Conservation (phyloP, 345 rosid genomes). For the Rhodamnia rubescens region DNA sequence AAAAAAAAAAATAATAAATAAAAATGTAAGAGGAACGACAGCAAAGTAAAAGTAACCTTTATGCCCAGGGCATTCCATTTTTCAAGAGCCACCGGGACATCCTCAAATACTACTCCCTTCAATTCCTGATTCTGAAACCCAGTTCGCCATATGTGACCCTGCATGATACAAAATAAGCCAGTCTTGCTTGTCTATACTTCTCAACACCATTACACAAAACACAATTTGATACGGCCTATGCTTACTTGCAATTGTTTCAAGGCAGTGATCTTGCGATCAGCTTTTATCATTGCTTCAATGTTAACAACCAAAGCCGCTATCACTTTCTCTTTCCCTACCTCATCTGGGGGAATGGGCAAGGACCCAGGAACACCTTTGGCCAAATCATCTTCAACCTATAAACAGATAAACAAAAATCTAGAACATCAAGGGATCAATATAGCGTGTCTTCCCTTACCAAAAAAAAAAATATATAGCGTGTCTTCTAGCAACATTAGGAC, state of each 20-base stretch:
- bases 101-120: constrained; percentile 71
- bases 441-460: not conserved
- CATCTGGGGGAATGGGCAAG: constrained; percentile 57
- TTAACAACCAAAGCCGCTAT: constrained; percentile 80
- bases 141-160: constrained; percentile 98
- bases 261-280: constrained; percentile 92
- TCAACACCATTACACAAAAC: not conserved
- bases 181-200: not conserved
- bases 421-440: not conserved
- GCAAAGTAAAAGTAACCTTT: constrained; percentile 35
- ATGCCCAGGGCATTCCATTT: constrained; percentile 79
- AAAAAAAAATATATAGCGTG: not conserved
- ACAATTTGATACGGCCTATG: not conserved
- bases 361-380: constrained; percentile 55
- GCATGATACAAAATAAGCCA: constrained; percentile 3
- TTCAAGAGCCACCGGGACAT: constrained; percentile 74
- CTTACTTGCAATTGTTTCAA: constrained; percentile 93
- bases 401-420: not conserved
- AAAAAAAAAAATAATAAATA: not conserved
- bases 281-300: constrained; percentile 83
- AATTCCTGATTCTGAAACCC: constrained; percentile 67
- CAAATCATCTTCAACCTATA: constrained; percentile 74
- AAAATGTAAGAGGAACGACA: not conserved
- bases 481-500: not conserved
- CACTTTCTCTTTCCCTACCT: constrained; percentile 67